Evolutionary conservation across 805 yeast genomes (phyloP).

Genomic region (Jamesozyma jinghongensis): DNA sequence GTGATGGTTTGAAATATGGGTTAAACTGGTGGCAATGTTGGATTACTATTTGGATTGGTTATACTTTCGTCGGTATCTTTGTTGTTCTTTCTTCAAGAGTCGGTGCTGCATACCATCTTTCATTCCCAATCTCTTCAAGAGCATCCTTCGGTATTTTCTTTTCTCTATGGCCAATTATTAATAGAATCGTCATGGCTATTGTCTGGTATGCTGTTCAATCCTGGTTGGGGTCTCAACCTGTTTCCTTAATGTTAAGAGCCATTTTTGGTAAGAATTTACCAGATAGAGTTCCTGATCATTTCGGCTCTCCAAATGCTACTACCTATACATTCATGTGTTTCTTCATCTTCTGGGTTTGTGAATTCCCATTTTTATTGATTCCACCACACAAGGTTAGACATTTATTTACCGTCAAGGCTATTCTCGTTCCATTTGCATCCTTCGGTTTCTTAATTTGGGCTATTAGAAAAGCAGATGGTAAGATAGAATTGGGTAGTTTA

Average conservation of each 20-base stretch:
- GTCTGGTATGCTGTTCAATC: constrained; percentile 87
- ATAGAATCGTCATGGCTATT: constrained; percentile 79
- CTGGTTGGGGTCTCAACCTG: constrained; percentile 78
- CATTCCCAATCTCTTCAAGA: constrained; percentile 77
- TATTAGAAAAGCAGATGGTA: constrained; percentile 64
- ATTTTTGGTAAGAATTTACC: constrained; percentile 63
- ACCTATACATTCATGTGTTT: constrained; percentile 66
- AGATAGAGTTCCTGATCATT: constrained; percentile 53
- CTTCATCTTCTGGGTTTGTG: constrained; percentile 73
- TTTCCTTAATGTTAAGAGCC: constrained; percentile 64
- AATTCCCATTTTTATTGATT: constrained; percentile 72
- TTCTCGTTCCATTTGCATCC: constrained; percentile 74
- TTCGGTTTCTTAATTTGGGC: constrained; percentile 81
- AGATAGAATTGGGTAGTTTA: constrained; percentile 22
- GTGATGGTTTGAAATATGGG: constrained; percentile 72
- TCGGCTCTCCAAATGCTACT: constrained; percentile 51
- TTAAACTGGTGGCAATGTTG: constrained; percentile 88
- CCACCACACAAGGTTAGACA: constrained; percentile 78
- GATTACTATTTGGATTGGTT: constrained; percentile 85
- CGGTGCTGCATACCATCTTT: constrained; percentile 71
- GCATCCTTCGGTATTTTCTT: constrained; percentile 84
- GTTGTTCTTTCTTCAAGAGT: constrained; percentile 65
- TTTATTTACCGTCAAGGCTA: constrained; percentile 74
- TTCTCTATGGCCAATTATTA: constrained; percentile 78
- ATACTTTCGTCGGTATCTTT: constrained; percentile 57